Evolutionary conservation across 73 alveolate genomes (phyloP).

Genomic region (Blepharisma stoltei): DNA sequence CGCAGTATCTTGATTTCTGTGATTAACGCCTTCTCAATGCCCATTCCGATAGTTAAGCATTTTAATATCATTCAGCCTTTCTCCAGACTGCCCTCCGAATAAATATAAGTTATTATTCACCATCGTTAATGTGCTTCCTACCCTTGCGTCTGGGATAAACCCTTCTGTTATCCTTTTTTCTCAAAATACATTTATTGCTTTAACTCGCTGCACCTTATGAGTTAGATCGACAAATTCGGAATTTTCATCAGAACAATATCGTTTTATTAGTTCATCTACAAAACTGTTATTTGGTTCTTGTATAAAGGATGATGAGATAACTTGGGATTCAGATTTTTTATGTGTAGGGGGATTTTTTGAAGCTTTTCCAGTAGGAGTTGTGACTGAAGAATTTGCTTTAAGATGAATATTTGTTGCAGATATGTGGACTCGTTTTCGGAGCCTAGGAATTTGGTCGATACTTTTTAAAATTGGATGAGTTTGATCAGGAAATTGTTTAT

Average conservation of each 20-base stretch:
- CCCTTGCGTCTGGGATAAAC: conserved; percentile 16
- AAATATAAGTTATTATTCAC: conserved; percentile 2
- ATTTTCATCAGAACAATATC: neutral
- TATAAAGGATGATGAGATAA: too few relatives aligned
- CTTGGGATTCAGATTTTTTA: too few relatives aligned
- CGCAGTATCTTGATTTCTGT: neutral
- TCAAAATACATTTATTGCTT: neutral
- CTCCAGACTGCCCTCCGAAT: conserved; percentile 27
- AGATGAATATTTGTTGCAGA: too few relatives aligned
- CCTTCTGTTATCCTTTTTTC: neutral
- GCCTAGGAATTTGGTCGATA: too few relatives aligned
- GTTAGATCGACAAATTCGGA: neutral
- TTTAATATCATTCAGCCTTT: conserved; percentile 9
- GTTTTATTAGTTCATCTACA: neutral
- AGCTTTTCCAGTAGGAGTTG: too few relatives aligned
- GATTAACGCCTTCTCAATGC: neutral
- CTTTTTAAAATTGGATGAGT: too few relatives aligned
- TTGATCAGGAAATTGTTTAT: too few relatives aligned
- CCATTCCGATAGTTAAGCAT: neutral
- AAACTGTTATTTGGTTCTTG: neutral
- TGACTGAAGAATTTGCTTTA: too few relatives aligned
- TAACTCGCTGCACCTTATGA: neutral
- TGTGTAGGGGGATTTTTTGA: too few relatives aligned
- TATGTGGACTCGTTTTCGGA: too few relatives aligned
- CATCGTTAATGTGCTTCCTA: conserved; percentile 10